phyloP scores from a whole-genome alignment of 352 stramenopile genomes.

The Phytophthora colocasiae region DNA sequence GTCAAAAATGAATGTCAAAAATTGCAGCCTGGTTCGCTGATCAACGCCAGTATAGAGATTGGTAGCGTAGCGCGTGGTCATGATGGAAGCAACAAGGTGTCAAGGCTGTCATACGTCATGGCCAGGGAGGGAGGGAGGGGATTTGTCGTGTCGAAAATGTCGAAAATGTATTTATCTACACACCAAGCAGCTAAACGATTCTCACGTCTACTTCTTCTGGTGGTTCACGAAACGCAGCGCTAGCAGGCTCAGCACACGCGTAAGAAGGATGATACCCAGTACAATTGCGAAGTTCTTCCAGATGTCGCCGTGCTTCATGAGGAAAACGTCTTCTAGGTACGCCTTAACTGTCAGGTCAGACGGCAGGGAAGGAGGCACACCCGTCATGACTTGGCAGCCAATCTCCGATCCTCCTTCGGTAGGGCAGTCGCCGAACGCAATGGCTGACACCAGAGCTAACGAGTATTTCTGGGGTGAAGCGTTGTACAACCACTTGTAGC shows the following conservation, averaged over 20 bases:
- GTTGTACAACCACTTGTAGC: constrained; percentile 28
- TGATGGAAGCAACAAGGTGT: too few species aligned
- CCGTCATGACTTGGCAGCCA: constrained; percentile 33
- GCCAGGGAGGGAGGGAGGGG: too few species aligned
- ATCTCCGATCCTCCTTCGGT: constrained; percentile 10
- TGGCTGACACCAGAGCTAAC: constrained; percentile 1
- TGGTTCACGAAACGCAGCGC: constrained; percentile 27
- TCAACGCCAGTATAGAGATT: too few species aligned
- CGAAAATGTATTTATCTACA: not conserved
- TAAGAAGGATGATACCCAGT: constrained; percentile 22
- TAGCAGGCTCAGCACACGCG: constrained; percentile 26
- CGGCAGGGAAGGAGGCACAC: constrained; percentile 28
- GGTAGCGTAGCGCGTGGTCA: too few species aligned
- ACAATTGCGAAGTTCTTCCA: constrained; percentile 13
- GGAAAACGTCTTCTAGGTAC: constrained; percentile 32
- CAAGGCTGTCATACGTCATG: too few species aligned
- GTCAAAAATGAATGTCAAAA: constrained; percentile 1
- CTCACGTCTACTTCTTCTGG: constrained; percentile 20
- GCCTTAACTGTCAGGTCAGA: constrained; percentile 27
- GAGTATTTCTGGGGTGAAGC: constrained; percentile 23
- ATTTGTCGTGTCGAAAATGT: not conserved
- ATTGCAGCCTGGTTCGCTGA: not conserved
- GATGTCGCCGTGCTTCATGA: constrained; percentile 33
- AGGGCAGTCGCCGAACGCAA: constrained; percentile 16
- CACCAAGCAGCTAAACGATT: too few species aligned